A percentile compares a stretch with the other conserved stretches of the same genome.
Conservation (phyloP, 345 rosid genomes). For the Camelina sativa region DNA sequence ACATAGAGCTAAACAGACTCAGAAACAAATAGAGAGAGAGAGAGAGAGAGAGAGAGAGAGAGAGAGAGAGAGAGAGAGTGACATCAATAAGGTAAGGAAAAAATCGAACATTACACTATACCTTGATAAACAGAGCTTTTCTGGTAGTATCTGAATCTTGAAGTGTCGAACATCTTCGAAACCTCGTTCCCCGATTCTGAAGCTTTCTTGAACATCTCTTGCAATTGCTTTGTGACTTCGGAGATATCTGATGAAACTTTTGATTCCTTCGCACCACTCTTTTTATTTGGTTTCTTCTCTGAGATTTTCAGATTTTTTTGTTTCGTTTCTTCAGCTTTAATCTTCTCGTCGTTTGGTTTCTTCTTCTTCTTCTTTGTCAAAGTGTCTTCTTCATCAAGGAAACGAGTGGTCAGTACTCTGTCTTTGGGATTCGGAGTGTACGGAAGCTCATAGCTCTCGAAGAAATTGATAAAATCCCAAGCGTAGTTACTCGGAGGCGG, state of each 20-base stretch:
- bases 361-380: background rate
- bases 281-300: slow-evolving; percentile 19
- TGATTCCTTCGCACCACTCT: background rate
- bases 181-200: slow-evolving; percentile 44
- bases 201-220: slow-evolving; percentile 41
- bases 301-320: slow-evolving; percentile 12
- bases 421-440: slow-evolving; percentile 19
- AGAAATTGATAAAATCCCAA: slow-evolving; percentile 73
- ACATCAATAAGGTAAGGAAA: background rate
- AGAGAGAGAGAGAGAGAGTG: background rate
- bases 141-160: slow-evolving; percentile 40
- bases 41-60: background rate
- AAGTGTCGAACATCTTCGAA: slow-evolving; percentile 41
- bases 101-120: background rate
- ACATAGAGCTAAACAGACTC: background rate
- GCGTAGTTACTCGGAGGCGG: slow-evolving; percentile 53
- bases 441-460: slow-evolving; percentile 42
- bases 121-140: slow-evolving; percentile 37
- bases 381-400: slow-evolving; percentile 3
- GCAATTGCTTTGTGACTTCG: slow-evolving; percentile 16
- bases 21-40: background rate
- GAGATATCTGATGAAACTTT: slow-evolving; percentile 20
- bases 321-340: slow-evolving; percentile 1
- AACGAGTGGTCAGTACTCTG: slow-evolving; percentile 17
- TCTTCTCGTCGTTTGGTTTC: slow-evolving; percentile 6